Conservation (phyloP, 805 yeast species). For the Suhomyces kilbournensis region DNA sequence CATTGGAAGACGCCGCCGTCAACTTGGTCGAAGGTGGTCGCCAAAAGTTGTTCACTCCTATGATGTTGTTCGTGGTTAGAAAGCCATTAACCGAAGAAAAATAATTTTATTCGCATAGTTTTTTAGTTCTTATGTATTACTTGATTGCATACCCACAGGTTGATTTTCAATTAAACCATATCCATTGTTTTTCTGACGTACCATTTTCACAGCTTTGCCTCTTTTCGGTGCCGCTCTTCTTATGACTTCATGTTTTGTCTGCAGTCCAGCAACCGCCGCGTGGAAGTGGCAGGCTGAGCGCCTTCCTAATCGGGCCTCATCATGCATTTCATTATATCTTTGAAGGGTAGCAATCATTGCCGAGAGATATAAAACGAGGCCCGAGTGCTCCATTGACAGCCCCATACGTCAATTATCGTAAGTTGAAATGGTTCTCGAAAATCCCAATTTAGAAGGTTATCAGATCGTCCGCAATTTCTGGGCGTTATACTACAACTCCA, state of each 20-base stretch:
- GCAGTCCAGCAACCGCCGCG: conserved; percentile 1
- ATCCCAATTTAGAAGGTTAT: conserved; percentile 37
- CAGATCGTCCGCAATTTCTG: conserved; percentile 39
- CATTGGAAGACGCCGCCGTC: conserved; percentile 95
- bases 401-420: neutral
- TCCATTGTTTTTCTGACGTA: neutral
- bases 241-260: neutral
- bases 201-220: neutral
- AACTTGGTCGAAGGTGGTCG: conserved; percentile 92
- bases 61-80: conserved; percentile 89
- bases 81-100: conserved; percentile 54
- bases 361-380: neutral
- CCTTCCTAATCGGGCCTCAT: conserved; percentile 1
- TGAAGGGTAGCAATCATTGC: neutral
- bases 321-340: neutral
- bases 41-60: conserved; percentile 89
- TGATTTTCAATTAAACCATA: neutral
- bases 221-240: neutral
- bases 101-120: conserved; percentile 1
- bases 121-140: neutral
- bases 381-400: neutral
- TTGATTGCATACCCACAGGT: neutral
- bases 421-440: conserved; percentile 9
- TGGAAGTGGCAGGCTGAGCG: neutral
- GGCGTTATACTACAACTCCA: conserved; percentile 40